Conservation (phyloP, 169 alveolate species). For the Eimeria necatrix region DNA sequence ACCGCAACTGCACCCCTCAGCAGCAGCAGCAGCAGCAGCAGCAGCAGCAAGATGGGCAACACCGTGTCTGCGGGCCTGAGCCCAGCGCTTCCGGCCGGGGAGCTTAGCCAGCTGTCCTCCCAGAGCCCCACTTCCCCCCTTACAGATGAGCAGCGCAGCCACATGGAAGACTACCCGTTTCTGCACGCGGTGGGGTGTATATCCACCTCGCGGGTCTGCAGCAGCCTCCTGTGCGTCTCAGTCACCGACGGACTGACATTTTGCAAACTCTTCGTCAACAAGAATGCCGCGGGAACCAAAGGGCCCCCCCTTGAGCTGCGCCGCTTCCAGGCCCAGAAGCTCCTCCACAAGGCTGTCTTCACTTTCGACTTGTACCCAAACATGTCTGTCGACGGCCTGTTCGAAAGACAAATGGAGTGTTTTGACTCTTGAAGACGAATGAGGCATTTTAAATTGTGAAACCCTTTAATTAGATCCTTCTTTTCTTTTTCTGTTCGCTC, state of each 20-base stretch:
- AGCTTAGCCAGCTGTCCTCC: neutral
- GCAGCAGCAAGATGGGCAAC: slow-evolving; percentile 55
- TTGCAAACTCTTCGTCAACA: neutral
- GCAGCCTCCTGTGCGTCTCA: slow-evolving; percentile 40
- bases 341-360: slow-evolving; percentile 14
- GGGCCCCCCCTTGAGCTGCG: slow-evolving; percentile 23
- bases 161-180: slow-evolving; percentile 33
- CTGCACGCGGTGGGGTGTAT: slow-evolving; percentile 62
- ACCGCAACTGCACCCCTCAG: neutral
- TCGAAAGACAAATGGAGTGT: neutral
- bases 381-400: neutral
- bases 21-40: slow-evolving; percentile 55
- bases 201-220: slow-evolving; percentile 48
- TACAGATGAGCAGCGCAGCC: slow-evolving; percentile 30
- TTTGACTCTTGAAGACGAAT: no score
- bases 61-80: slow-evolving; percentile 24
- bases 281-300: neutral
- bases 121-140: neutral
- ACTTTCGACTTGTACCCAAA: slow-evolving; percentile 8
- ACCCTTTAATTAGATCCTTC: no score
- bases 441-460: no score
- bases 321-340: slow-evolving; percentile 19
- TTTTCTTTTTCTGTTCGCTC: neutral
- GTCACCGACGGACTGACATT: neutral
- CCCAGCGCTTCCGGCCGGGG: neutral